A percentile compares a stretch with the other conserved stretches of the same genome.
These are phyloP conservation scores for Schwanniomyces occidentalis DNA, from an alignment of 805 yeast species.

Conservation along the genomic window DNA sequence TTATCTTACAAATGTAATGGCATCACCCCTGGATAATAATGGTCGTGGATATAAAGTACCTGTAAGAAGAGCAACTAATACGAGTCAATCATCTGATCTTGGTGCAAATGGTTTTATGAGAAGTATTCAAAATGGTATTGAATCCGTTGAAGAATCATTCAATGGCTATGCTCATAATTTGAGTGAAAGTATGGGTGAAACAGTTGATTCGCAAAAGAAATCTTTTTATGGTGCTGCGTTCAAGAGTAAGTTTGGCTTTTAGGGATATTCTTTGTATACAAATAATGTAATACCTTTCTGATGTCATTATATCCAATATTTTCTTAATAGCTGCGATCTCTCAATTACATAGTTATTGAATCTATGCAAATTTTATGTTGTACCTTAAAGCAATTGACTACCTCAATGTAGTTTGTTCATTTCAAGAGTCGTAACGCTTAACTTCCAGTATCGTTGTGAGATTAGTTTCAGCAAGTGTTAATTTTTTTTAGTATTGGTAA, in stretches of 20 bases:
- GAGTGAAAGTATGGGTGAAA: conserved; percentile 53
- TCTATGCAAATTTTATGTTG: too few species aligned
- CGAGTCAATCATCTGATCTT: conserved; percentile 40
- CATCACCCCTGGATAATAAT: conserved; percentile 14
- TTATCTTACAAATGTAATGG: conserved; percentile 8
- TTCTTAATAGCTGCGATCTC: too few species aligned
- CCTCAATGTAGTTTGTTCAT: too few species aligned
- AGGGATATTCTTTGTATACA: conserved; percentile 13
- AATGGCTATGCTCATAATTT: conserved; percentile 58
- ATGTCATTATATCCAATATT: too few species aligned
- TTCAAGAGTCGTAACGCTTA: too few species aligned
- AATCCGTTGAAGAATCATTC: conserved; percentile 52
- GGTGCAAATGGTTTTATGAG: conserved; percentile 44
- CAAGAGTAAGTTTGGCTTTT: conserved; percentile 55
- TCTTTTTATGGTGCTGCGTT: conserved; percentile 52
- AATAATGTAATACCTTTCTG: too few species aligned
- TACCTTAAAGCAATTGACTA: too few species aligned
- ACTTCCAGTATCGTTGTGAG: too few species aligned
- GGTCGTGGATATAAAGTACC: conserved; percentile 48
- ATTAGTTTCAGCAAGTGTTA: too few species aligned
- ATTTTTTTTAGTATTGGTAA: too few species aligned
- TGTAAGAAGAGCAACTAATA: conserved; percentile 34
- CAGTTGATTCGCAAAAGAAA: conserved; percentile 50
- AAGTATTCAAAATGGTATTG: conserved; percentile 52
- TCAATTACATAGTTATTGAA: too few species aligned